Evolutionary conservation across 2,329 filamentous ascomycete species (phyloP).

Genomic region (Emergomyces pasteurianus): DNA sequence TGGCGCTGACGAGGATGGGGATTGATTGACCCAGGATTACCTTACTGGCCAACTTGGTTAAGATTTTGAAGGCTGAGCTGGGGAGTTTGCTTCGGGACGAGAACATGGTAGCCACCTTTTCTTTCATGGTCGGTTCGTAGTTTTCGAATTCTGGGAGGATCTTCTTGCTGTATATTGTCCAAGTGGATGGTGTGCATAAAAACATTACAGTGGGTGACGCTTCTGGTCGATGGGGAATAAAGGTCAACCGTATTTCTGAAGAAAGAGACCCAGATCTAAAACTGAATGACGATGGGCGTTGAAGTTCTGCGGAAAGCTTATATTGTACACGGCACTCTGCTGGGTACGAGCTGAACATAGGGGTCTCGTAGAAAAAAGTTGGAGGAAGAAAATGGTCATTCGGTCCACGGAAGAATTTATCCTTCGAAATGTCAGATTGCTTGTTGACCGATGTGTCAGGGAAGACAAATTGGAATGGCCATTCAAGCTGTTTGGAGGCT

Average conservation of each 20-base stretch:
- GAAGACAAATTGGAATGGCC: background rate
- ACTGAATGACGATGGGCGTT: background rate
- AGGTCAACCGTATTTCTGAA: background rate
- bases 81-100: background rate
- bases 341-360: too few relatives aligned
- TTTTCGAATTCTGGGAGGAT: conserved; percentile 2
- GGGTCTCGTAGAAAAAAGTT: background rate
- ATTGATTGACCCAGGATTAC: background rate
- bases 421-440: background rate
- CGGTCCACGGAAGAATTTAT: background rate
- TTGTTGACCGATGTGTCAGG: background rate
- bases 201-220: background rate
- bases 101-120: background rate
- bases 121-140: background rate
- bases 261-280: background rate
- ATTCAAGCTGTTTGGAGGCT: background rate
- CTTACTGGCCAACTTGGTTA: background rate
- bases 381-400: background rate
- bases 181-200: background rate
- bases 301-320: background rate
- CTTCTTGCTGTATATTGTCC: background rate
- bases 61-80: background rate
- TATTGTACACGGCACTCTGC: background rate
- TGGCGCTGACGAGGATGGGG: background rate
- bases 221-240: background rate